A percentile compares a stretch with the other conserved stretches of the same genome.
Evolutionary conservation across 192 early-diverging fungal species (phyloP).

Genomic region (Powellomyces hirtus): DNA sequence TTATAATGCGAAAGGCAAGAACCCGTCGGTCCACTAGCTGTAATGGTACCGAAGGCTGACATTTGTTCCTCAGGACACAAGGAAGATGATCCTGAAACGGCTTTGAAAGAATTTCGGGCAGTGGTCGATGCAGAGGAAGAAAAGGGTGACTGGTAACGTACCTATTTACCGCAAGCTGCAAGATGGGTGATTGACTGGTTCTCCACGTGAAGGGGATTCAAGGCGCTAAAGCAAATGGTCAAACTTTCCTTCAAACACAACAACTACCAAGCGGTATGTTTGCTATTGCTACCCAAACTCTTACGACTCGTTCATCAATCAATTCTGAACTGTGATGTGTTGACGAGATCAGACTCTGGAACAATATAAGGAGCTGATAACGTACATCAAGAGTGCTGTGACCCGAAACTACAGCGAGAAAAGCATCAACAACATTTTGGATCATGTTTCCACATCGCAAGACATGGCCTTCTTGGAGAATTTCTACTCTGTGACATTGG

Average conservation of each 20-base stretch:
- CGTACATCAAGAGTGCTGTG: slow-evolving; percentile 73
- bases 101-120: slow-evolving; percentile 70
- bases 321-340: too few relatives aligned
- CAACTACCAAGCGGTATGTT: slow-evolving; percentile 57
- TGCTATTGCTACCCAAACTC: not conserved
- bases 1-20: slow-evolving; percentile 80
- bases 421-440: slow-evolving; percentile 86
- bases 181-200: too few relatives aligned
- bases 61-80: slow-evolving; percentile 54
- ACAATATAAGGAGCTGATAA: slow-evolving; percentile 72
- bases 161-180: not conserved
- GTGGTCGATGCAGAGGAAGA: slow-evolving; percentile 79
- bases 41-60: not conserved
- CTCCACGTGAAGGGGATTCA: slow-evolving; percentile 77
- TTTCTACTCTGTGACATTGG: slow-evolving; percentile 76
- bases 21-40: not conserved
- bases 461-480: slow-evolving; percentile 82
- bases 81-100: slow-evolving; percentile 71
- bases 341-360: slow-evolving; percentile 64
- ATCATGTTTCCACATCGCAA: slow-evolving; percentile 70
- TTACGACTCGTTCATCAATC: too few relatives aligned
- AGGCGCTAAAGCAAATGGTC: slow-evolving; percentile 83
- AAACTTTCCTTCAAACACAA: slow-evolving; percentile 72
- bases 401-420: slow-evolving; percentile 87
- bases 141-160: slow-evolving; percentile 75